Evolutionary conservation across 2,329 filamentous ascomycete species (phyloP), one percentile per base, ranked within the genome.

Genomic region (Apiospora rasikravindrae): DNA sequence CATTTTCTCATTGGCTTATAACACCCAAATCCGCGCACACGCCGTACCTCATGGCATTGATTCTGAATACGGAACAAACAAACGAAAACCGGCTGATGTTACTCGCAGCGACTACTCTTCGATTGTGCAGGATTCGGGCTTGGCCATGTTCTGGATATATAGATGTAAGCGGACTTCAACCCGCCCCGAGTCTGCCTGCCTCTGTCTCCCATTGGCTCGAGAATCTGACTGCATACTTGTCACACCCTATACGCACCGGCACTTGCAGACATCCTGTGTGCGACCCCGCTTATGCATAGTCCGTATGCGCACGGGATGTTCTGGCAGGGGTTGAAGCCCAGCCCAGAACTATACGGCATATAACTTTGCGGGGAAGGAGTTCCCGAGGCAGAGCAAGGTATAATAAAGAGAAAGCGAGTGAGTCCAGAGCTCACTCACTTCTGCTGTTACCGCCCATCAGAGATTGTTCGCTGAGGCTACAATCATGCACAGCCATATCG

Each of bases 191-290:
- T 11, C 57, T n/a, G 33, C 22, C 57, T n/a, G 33, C 22, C 57
- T n/a, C 57, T 5, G 4, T 2, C 57, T 64, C 29, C 33, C 33
- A 64, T 40, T 64, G 57, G 57, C 33, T 64, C 57, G 10, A 10
- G 57, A 40, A 19, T 22, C 33, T 64, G 57, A 64, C 57, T 64
- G 57, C 57, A 64, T 64, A n/a, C 57, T 64, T 40, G 57, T 64
- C 57, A 40, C 57, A 40, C 57, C 33, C 22, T 40, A 64, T 64
- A 64, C 22, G 13, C 19, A 22, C 33, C 57, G 57, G 33, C 22
- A 64, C n/a, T 40, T 22, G 57, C 7, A 40, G 33, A n/a, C 10
- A 64, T 64, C 24, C 33, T 37, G 19, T 40, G 57, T 40, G 33
- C 6, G 57, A 40, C 57, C 33, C 57, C 57, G 22, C 29, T 64